Conservation (phyloP, 441 rosid species). For the Eutrema salsugineum region DNA sequence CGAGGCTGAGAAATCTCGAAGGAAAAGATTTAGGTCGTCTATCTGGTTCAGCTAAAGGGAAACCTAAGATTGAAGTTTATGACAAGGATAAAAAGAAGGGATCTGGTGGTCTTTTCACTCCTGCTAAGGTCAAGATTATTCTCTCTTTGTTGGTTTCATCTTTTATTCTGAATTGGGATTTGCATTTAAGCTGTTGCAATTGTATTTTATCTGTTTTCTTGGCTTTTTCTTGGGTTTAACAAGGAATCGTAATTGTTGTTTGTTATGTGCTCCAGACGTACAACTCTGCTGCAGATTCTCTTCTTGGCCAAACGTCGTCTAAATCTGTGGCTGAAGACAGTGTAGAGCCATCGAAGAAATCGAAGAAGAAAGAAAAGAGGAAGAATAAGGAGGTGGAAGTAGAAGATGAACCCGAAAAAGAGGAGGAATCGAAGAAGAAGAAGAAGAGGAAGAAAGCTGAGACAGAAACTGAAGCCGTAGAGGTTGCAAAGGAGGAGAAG, state of each 20-base stretch:
- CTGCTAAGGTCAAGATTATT: slow-evolving; percentile 60
- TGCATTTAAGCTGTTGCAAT: neutral
- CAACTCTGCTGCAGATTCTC: slow-evolving; percentile 71
- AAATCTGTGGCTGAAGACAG: slow-evolving; percentile 21
- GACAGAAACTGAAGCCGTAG: slow-evolving; percentile 24
- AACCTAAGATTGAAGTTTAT: slow-evolving; percentile 84
- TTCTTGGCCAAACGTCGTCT: slow-evolving; percentile 43
- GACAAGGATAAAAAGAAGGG: slow-evolving; percentile 77
- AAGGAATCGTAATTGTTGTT: neutral
- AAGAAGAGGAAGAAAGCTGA: slow-evolving; percentile 27
- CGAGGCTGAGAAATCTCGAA: slow-evolving; percentile 73
- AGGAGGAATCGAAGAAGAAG: slow-evolving; percentile 23
- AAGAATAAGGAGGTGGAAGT: slow-evolving; percentile 47
- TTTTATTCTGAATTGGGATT: neutral
- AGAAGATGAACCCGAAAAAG: slow-evolving; percentile 26
- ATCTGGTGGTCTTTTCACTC: slow-evolving; percentile 53
- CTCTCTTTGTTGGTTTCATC: neutral
- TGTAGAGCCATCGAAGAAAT: slow-evolving; percentile 24
- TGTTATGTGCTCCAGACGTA: slow-evolving; percentile 54
- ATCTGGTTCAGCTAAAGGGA: slow-evolving; percentile 89
- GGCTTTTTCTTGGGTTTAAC: neutral
- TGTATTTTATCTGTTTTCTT: neutral
- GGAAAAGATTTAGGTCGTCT: slow-evolving; percentile 71
- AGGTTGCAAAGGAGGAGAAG: slow-evolving; percentile 34
- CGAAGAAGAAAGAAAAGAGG: slow-evolving; percentile 37